Percentiles rank a stretch among this genome's conserved stretches.
phyloP scores from a whole-genome alignment of 345 rosid genomes.

The Jatropha curcas region DNA sequence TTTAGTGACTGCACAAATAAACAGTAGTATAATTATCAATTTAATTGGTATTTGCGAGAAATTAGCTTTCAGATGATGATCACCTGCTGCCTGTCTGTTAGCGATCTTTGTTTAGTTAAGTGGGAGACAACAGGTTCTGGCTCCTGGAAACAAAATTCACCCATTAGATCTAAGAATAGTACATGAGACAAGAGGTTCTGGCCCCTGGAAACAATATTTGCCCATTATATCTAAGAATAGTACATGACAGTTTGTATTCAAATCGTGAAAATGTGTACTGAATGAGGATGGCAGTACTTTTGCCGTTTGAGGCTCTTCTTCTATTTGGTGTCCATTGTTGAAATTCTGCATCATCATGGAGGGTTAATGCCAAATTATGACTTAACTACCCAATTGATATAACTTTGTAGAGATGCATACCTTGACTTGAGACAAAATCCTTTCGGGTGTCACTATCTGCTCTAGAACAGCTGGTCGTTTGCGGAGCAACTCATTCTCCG shows the following conservation, averaged over 20 bases:
- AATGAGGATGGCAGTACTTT: constrained; percentile 31
- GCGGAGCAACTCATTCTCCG: constrained; percentile 52
- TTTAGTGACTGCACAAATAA: constrained; percentile 10
- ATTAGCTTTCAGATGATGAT: constrained; percentile 10
- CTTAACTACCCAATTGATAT: neutral
- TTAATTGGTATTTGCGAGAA: constrained; percentile 1
- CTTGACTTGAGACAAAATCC: constrained; percentile 31
- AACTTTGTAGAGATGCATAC: constrained; percentile 19
- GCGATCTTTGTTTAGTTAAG: constrained; percentile 52
- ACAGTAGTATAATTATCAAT: neutral
- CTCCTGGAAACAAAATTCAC: constrained; percentile 38
- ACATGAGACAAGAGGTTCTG: constrained; percentile 25
- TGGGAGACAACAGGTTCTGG: constrained; percentile 32
- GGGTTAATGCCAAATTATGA: constrained; percentile 17
- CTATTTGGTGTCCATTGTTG: constrained; percentile 44
- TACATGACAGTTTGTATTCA: neutral
- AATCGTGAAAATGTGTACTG: neutral
- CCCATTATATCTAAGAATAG: constrained; percentile 2
- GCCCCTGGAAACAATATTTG: constrained; percentile 39
- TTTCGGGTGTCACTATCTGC: constrained; percentile 35
- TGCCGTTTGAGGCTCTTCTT: constrained; percentile 35
- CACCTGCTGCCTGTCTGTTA: constrained; percentile 61
- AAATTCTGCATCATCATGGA: constrained; percentile 35
- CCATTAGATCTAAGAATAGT: constrained; percentile 6
- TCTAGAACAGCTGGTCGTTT: constrained; percentile 32